phyloP scores from a whole-genome alignment of 345 rosid species.

The Gossypium mustelinum region DNA sequence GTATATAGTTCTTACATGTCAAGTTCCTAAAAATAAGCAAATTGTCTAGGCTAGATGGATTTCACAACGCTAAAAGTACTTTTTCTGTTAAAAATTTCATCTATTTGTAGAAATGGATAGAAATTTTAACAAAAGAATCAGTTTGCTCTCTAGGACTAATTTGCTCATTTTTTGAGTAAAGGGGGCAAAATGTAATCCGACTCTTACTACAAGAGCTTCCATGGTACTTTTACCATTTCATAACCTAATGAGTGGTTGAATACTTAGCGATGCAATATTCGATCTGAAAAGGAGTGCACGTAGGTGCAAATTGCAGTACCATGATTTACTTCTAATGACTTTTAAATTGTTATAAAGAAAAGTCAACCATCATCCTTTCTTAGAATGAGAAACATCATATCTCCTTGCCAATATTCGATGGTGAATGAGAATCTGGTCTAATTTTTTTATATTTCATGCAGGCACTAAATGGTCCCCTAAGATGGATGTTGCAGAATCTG shows the following conservation, averaged over 20 bases:
- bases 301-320: neutral
- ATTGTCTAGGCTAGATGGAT: neutral
- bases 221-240: too few relatives aligned
- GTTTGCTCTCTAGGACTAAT: too few relatives aligned
- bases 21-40: neutral
- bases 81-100: too few relatives aligned
- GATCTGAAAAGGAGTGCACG: neutral
- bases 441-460: slow-evolving; percentile 17
- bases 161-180: too few relatives aligned
- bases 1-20: neutral
- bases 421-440: slow-evolving; percentile 1
- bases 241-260: neutral
- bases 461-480: slow-evolving; percentile 60
- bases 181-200: too few relatives aligned
- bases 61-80: too few relatives aligned
- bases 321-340: neutral
- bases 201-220: too few relatives aligned
- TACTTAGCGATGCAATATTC: too few relatives aligned
- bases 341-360: neutral
- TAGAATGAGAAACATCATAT: neutral
- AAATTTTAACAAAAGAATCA: too few relatives aligned
- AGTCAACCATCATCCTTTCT: neutral
- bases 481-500: slow-evolving; percentile 56
- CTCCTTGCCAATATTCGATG: neutral
- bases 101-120: too few relatives aligned